Conservation (phyloP, 352 stramenopile genomes). For the Hyaloperonospora brassicae region DNA sequence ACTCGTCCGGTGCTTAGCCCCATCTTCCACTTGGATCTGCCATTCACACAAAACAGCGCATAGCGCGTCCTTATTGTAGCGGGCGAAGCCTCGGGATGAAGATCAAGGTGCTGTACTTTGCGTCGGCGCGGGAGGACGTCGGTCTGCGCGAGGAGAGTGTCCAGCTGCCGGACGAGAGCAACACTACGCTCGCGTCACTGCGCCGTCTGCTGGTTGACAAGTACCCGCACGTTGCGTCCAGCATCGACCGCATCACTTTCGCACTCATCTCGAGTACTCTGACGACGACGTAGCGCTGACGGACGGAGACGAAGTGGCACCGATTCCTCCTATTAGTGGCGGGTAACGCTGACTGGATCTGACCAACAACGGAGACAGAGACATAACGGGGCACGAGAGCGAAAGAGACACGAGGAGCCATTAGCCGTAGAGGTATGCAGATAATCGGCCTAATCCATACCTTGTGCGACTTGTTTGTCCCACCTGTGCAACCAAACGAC, state of each 20-base stretch:
- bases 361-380: too few species aligned
- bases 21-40: too few species aligned
- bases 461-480: background rate
- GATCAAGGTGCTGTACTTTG: too few species aligned
- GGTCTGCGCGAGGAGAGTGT: constrained; percentile 62
- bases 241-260: constrained; percentile 53
- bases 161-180: constrained; percentile 11
- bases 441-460: constrained; percentile 14
- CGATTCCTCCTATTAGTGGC: constrained; percentile 74
- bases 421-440: background rate
- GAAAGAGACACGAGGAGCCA: background rate
- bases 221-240: constrained; percentile 38
- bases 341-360: constrained; percentile 6
- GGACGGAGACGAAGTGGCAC: constrained; percentile 69
- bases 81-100: too few species aligned
- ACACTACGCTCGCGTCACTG: constrained; percentile 36
- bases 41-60: too few species aligned
- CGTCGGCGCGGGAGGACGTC: constrained; percentile 58
- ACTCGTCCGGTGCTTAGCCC: too few species aligned
- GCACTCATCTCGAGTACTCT: constrained; percentile 66
- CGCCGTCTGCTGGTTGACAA: constrained; percentile 36
- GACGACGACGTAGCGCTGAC: constrained; percentile 36
- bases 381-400: background rate
- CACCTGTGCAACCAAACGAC: background rate
- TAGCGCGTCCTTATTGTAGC: too few species aligned